Base-by-base conservation (phyloP, 495 filamentous ascomycete species). In the Bryoglossum gracile region DNA sequence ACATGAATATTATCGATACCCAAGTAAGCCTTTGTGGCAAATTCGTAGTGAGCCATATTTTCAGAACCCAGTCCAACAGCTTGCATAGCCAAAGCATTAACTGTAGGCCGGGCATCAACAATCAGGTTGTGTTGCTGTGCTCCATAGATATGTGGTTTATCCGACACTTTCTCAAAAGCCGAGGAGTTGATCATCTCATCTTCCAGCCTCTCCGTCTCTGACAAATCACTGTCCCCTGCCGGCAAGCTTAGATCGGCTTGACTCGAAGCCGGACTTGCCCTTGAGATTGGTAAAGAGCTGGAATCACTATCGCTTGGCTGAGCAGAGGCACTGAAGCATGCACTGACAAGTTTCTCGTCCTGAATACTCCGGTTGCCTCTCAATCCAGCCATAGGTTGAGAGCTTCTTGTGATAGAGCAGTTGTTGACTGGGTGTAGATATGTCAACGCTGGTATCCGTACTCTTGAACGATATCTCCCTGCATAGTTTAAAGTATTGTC, bases 1-100 rank as follows among this genome's bases (percentile, higher is more conserved):
- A 96, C 91, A 62, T 99, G 92, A 50, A 99, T 97, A 55, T 99
- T 99, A 62, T 94, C 92, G 59, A 99, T 99, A 37, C 90, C 90
- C n/a, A 99, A 74, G 57, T 92, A 96, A 0, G 83, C 86, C 61
- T 95, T 95, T 33, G 86, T 88, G 23, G 87, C 87, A 58, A 87
- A 89, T 42, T 81, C 84, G 64, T 99, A 99, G 63, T 96, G 86
- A 43, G 95, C 89, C 88, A 97, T 95, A 55, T 96, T 96, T 62
- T 99, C 92, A 0, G 89, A 95, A 3, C 92, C 92, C 56, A 89
- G 80, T 1, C 92, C 92, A 54, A 92, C 83, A 8, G 87, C 87
- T 66, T 96, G 89, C 87, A 95, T 99, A 10, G 89, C 91, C 48
- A 86, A 80, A 1, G 94, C 94, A 67, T 99, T 99, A 50, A 99